These are phyloP conservation scores for Magnusiomyces magnusii DNA, from an alignment of 1,139 yeast species.

Conservation along the genomic window DNA sequence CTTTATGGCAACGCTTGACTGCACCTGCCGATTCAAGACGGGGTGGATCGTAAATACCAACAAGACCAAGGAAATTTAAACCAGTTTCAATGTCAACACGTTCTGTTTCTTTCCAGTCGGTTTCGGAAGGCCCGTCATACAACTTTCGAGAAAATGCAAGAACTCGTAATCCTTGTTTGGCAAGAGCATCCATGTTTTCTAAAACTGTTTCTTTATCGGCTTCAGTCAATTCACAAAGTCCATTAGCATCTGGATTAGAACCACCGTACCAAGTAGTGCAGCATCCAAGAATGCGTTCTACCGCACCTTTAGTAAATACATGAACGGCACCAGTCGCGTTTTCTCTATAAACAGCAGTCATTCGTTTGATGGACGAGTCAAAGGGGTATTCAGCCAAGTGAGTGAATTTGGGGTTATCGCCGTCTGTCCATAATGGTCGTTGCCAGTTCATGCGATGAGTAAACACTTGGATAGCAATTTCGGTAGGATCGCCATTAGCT, in stretches of 20 bases:
- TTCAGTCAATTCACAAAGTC: constrained; percentile 34
- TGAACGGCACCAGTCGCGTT: constrained; percentile 31
- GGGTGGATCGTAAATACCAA: constrained; percentile 82
- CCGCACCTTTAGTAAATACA: constrained; percentile 71
- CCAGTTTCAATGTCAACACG: constrained; percentile 50
- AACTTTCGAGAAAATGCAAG: constrained; percentile 50
- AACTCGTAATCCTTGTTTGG: constrained; percentile 66
- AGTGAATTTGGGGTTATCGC: constrained; percentile 24
- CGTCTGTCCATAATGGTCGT: constrained; percentile 40
- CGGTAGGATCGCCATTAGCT: constrained; percentile 82
- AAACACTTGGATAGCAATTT: constrained; percentile 73
- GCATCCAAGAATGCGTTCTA: constrained; percentile 56
- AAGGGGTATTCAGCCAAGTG: constrained; percentile 67
- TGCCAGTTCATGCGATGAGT: constrained; percentile 47
- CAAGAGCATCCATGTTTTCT: constrained; percentile 52
- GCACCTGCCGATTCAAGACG: constrained; percentile 63
- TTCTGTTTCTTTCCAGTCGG: constrained; percentile 29
- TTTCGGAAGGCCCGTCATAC: constrained; percentile 11
- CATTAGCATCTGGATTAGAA: constrained; percentile 11
- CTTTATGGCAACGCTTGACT: constrained; percentile 60
- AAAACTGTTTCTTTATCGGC: constrained; percentile 42
- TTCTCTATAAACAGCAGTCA: constrained; percentile 53
- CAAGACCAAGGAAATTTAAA: constrained; percentile 57
- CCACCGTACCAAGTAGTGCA: constrained; percentile 50
- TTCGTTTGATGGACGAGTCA: constrained; percentile 68